Evolutionary conservation across 306 rosid species (phyloP), one percentile per base, ranked within the genome.

Genomic region (Cicer judaicum): DNA sequence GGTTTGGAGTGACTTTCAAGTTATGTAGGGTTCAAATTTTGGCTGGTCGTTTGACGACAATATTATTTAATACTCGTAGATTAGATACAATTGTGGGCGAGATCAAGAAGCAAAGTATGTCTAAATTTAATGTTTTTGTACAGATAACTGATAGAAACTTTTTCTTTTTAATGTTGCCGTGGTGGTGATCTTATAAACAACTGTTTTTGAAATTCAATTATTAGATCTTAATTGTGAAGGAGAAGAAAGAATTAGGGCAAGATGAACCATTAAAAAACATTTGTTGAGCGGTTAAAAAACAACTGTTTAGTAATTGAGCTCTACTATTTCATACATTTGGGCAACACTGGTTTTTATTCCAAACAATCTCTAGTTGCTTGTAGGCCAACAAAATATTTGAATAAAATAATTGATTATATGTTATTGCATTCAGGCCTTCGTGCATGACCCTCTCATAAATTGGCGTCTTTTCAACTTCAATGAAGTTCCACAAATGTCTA

Each of bases 381-480:
- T 55, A 40, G 39, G 15, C 41, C 48, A 48, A 40, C 41, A 41
- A 11, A 47, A 49, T 68, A 68, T 44, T 41, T 56, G 50, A 62
- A 71, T 64, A 16, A 41, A 15, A 15, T 56, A 54, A 6, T 36
- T 71, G 74, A 76, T 67, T 42, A 64, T 57, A 49, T 76, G 52
- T 40, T 78, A 66, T 59, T 84, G 43, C 70, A 3, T 77, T 72
- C 88, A 94, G 99, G 99, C 99, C 59, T 94, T 94, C 85, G 99
- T 94, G 65, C 97, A 94, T 14, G 97, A 94, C 76, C 99, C 99
- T 79, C 95, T 94, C 52, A 92, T 94, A 83, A 94, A 94, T 74
- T 94, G 99, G 99, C 99, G 99, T 85, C 99, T 94, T 81, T 94
- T 94, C 85, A 90, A 94, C 86, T 90, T 94, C 78, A 94, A 90